These are phyloP conservation scores for Fusarium siculi DNA, from an alignment of 2,329 filamentous ascomycete genomes.

Conservation along the genomic window DNA sequence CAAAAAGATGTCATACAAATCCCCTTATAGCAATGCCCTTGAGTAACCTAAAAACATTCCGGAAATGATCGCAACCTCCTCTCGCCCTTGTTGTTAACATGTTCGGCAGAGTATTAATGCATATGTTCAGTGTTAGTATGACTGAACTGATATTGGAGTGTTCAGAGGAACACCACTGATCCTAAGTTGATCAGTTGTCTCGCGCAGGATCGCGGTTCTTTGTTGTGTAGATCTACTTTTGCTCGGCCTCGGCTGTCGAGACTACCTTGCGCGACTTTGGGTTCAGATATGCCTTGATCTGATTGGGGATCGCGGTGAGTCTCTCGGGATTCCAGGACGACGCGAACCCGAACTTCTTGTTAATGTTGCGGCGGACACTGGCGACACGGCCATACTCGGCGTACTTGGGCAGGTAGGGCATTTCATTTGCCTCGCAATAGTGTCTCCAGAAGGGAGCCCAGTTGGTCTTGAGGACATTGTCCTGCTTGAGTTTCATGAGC, in stretches of 20 bases:
- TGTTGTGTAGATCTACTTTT: neutral
- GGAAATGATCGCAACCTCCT: neutral
- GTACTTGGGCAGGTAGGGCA: neutral
- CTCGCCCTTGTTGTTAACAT: neutral
- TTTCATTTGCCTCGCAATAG: neutral
- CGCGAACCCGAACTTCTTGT: neutral
- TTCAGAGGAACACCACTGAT: neutral
- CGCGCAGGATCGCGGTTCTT: neutral
- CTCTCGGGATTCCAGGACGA: neutral
- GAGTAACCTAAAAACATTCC: neutral
- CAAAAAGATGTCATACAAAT: neutral
- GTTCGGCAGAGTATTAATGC: too few species aligned
- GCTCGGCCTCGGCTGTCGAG: neutral
- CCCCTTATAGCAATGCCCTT: neutral
- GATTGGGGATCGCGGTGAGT: neutral
- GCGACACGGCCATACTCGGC: neutral
- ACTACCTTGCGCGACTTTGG: neutral
- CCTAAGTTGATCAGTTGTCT: neutral
- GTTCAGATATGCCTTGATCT: neutral
- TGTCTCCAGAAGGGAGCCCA: neutral
- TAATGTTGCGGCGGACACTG: neutral
- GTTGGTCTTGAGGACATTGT: neutral
- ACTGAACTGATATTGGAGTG: neutral
- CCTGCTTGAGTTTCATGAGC: neutral
- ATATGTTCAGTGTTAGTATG: fast-evolving